Evolutionary conservation across 2,329 filamentous ascomycete genomes (phyloP), one percentile per base, ranked within the genome.

Genomic region (Colletotrichum costaricense): DNA sequence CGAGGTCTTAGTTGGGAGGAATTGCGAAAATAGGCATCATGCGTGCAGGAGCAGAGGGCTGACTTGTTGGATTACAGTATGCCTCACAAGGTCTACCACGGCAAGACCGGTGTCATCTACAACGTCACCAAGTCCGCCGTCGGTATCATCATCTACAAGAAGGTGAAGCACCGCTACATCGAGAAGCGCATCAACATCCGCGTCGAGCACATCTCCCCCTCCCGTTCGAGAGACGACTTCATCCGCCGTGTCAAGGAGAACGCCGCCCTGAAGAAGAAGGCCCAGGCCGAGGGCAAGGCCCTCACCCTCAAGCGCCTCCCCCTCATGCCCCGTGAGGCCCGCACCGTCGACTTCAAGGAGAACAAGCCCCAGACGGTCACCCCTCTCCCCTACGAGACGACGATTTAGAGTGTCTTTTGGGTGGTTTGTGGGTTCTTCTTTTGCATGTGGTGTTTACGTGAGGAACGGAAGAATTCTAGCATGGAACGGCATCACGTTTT

Each of bases 131-230:
- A 98, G 93, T 94, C 92, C 82, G 94, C 97, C 78, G 95, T 99
- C 85, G 97, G 97, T 83, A 94, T 99, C 87, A 98, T 99, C 89
- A 94, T 99, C 89, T 96, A 97, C 94, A 98, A 98, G 93, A 95
- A 97, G 88, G 97, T 99, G 86, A 95, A 95, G 89, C 97, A 98
- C 93, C 94, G 96, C 84, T 99, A 98, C 93, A 91, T 99, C 86
- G 97, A 99, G 94, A 99, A 99, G 95, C 96, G 97, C 87, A 93
- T 99, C 90, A 98, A 98, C 93, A 91, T 99, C 89, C 95, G 97
- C 85, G 88, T 98, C 87, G 97, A 99, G 93, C 97, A 99, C 93
- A 91, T 99, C 88, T 88, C 89, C 83, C 94, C 94, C 85, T 98
- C 96, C 80, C 94, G 97, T 86, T 98, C 96, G 83, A 92, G 97